phyloP scores from a whole-genome alignment of 2,329 filamentous ascomycete genomes.

The Trichoderma citrinoviride region DNA sequence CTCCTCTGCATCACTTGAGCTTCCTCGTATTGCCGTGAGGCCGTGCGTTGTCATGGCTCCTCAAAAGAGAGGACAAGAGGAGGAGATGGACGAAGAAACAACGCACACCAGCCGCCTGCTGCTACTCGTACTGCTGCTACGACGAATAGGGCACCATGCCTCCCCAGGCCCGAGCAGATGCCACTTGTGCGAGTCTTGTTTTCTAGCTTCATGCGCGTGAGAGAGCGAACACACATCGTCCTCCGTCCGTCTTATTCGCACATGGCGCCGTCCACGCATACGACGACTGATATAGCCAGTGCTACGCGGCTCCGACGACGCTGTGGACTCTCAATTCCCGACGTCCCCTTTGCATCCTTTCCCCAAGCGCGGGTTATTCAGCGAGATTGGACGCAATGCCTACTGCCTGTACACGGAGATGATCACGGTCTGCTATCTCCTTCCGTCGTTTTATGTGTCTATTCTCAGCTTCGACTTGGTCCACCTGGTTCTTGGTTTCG shows the following conservation, averaged over 20 bases:
- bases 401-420: neutral
- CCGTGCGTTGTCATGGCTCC: neutral
- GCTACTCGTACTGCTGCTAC: neutral
- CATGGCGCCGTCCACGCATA: neutral
- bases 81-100: neutral
- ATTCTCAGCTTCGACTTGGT: neutral
- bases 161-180: neutral
- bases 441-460: neutral
- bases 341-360: neutral
- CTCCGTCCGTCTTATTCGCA: neutral
- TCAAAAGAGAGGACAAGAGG: neutral
- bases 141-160: constrained; percentile 5
- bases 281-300: neutral
- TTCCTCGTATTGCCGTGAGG: constrained; percentile 8
- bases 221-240: neutral
- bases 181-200: neutral
- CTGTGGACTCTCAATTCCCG: neutral
- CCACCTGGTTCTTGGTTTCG: neutral
- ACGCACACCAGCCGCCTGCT: constrained; percentile 3
- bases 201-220: constrained; percentile 3
- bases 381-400: neutral
- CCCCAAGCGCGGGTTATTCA: constrained; percentile 2
- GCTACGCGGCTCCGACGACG: neutral
- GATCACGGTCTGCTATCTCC: neutral
- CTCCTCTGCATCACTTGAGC: neutral